Evolutionary conservation across 75 land plant species (phyloP).

Genomic region (Pinus taeda): DNA sequence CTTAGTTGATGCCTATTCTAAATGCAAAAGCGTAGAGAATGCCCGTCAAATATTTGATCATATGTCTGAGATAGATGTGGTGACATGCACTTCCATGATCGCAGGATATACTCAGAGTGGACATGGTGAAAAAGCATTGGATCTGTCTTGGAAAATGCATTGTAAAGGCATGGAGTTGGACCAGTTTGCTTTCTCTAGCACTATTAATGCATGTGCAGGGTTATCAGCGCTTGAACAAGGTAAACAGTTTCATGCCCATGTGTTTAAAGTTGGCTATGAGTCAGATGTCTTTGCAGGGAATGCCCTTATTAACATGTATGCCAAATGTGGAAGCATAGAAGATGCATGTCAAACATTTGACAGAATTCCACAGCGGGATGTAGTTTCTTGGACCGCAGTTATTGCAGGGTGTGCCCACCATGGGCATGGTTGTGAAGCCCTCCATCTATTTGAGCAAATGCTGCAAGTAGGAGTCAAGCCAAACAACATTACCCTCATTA

Average conservation of each 20-base stretch:
- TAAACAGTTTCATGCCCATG: constrained; percentile 28
- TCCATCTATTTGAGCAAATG: constrained; percentile 33
- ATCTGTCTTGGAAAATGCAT: constrained; percentile 26
- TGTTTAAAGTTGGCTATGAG: constrained; percentile 13
- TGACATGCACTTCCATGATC: constrained; percentile 11
- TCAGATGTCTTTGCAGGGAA: constrained; percentile 31
- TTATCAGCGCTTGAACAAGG: constrained; percentile 32
- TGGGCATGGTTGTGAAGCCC: constrained; percentile 27
- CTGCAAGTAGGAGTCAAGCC: constrained; percentile 30
- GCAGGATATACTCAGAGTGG: constrained; percentile 38
- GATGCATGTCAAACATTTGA: constrained; percentile 36
- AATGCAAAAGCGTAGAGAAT: constrained; percentile 7
- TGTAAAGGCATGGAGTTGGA: constrained; percentile 16
- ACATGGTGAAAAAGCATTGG: constrained; percentile 20
- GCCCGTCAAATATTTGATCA: constrained; percentile 15
- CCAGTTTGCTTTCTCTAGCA: constrained; percentile 25
- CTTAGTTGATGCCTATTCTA: constrained; percentile 29
- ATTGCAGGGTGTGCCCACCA: constrained; percentile 59
- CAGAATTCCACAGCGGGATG: constrained; percentile 24
- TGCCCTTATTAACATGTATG: constrained; percentile 47
- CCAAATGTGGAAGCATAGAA: constrained; percentile 47
- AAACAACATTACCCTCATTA: constrained; percentile 37
- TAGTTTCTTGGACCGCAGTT: constrained; percentile 61
- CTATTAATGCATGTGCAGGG: constrained; percentile 40
- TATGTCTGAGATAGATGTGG: constrained; percentile 21